Evolutionary conservation across 495 filamentous ascomycete genomes (phyloP), one percentile per base, ranked within the genome.

Genomic region (Gamarada debralockiae): DNA sequence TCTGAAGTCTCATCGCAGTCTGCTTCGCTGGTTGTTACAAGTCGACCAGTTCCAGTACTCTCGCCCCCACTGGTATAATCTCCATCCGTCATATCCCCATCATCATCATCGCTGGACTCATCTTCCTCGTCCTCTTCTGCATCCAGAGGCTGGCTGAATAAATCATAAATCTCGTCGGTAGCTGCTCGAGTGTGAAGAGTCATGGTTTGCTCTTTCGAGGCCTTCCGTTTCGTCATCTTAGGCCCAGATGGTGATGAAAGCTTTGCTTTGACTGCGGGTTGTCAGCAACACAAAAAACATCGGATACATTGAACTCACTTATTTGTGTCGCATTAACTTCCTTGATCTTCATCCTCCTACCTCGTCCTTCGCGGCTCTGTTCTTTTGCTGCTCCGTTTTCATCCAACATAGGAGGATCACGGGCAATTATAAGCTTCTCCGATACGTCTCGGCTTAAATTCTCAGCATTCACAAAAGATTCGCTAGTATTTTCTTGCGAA

Each of bases 121-220:
- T 80, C 85, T 29, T 62, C 65, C 10, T 75, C 66, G 15, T 72
- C 63, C 27, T 59, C 56, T 2, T 58, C 59, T 13, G 75, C 58
- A 59, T 88, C 81, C 40, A 96, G 66, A 7, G 95, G 92, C 41
- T 95, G 89, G 61, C 93, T 97, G 70, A 98, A 97, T 36, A 98
- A 84, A 54, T 87, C 89, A 66, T 97, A 95, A 43, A 98, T 97
- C 56, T 97, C 95, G 62, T 97, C 92, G 43, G 90, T 96, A 1
- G 93, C 93, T 48, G 92, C 92, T 46, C 83, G 89, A 15, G 93
- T 98, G 63, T 97, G 89, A 56, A 98, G 79, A 1, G 93, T 98
- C 92, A 98, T 97, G 1, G 93, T 98, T 22, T 90, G 89, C 63
- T 96, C 90, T 42, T 37, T 58, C 21, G 60, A 65, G 18, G 65